Percentiles rank a stretch among this genome's conserved stretches.
Conservation (phyloP, 2,329 filamentous ascomycete genomes). For the Rhytidhysteron rufulum region DNA sequence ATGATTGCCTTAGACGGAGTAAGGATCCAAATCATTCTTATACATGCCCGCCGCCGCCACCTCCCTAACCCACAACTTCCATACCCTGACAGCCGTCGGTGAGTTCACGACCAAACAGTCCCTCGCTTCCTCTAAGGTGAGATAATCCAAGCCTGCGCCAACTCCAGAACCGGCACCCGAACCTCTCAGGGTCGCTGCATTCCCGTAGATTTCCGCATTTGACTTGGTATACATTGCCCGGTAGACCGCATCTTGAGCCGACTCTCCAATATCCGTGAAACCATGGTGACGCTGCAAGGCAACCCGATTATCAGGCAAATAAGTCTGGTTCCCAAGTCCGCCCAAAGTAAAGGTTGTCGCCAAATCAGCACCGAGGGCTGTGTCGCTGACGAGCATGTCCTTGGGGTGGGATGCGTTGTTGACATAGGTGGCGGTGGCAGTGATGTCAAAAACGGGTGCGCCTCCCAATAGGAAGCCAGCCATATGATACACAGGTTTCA, state of each 20-base stretch:
- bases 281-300: conserved; percentile 43
- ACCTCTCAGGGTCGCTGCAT: conserved; percentile 26
- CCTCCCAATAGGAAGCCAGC: conserved; percentile 34
- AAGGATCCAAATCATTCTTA: conserved; percentile 26
- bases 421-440: conserved; percentile 22
- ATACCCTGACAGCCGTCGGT: conserved; percentile 33
- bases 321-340: conserved; percentile 1
- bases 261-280: conserved; percentile 36
- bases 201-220: conserved; percentile 31
- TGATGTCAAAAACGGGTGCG: conserved; percentile 15
- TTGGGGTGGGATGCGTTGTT: conserved; percentile 2
- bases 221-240: conserved; percentile 37
- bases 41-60: conserved; percentile 34
- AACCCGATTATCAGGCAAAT: conserved; percentile 16
- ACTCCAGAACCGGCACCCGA: conserved; percentile 13
- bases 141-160: conserved; percentile 21
- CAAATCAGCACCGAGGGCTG: conserved; percentile 17
- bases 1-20: too few species aligned
- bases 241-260: conserved; percentile 40
- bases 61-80: conserved; percentile 39
- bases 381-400: conserved; percentile 26
- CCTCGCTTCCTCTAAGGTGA: conserved; percentile 33
- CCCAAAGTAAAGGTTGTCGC: conserved; percentile 11
- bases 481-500: conserved; percentile 37
- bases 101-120: conserved; percentile 30